Base-by-base conservation (phyloP, 306 rosid genomes). In the Alnus rubra region DNA sequence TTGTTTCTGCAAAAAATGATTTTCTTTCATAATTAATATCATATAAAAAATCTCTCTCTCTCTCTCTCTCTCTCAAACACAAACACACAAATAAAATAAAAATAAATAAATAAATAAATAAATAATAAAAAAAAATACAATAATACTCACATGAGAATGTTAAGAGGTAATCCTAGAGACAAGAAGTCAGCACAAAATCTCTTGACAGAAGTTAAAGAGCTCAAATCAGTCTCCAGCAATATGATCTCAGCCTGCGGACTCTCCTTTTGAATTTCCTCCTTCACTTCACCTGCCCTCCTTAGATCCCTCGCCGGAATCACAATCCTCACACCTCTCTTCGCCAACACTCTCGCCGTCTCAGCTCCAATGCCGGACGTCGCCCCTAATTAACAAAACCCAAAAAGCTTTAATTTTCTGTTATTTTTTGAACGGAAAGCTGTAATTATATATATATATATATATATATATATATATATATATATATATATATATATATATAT, bases 341-440 rank as follows among this genome's bases (percentile, higher is more conserved):
- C 98, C 56, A 95, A 78, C 51, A 90, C 97, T 71, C 97, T 90
- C 0, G 98, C 98, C 64, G 98, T 95, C 84, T 95, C 98, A 73
- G 90, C 96, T 84, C 98, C 98, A 73, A 92, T 92, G 2, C 98
- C 98, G 47, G 98, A 91, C 16, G 92, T 86, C 16, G 89, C 97
- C 58, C 99, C 98, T 94, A 73, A 78, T 4, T 3, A 67, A 63
- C 49, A 79, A 69, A 51, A 78, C 51, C 51, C 31, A 19, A 28
- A 18, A 71, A 4, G 7, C 15, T 39, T 39, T 65, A 7, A 65
- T 15, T 39, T 7, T 19, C 5, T 10, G 7, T 64, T 64, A 16
- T 13, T 15, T 35, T 64, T 6, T 35, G 23, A 4, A 63, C 33
- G 47, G 8, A 37, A 19, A 28, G 28, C 19, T 55, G 52, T 0